These are phyloP conservation scores for Rhizopus delemar DNA, from an alignment of 371 early-diverging fungal genomes.

Conservation along the genomic window DNA sequence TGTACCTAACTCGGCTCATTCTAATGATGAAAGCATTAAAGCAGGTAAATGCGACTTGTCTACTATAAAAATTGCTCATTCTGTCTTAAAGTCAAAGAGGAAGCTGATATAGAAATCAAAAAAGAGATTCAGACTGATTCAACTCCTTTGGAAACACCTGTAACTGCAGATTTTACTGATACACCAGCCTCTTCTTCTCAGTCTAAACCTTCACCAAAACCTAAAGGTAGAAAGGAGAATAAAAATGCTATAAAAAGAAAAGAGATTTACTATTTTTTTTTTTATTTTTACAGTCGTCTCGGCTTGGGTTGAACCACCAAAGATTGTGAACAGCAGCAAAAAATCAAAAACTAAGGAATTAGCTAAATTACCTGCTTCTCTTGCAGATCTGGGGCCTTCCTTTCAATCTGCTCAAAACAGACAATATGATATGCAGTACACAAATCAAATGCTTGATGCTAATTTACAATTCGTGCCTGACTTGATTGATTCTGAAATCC, in stretches of 20 bases:
- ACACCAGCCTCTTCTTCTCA: constrained; percentile 20
- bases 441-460: constrained; percentile 74
- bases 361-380: constrained; percentile 64
- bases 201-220: constrained; percentile 18
- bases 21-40: constrained; percentile 8
- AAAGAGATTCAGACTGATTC: constrained; percentile 19
- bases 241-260: constrained; percentile 9
- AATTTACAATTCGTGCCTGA: constrained; percentile 78
- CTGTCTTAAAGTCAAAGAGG: constrained; percentile 11
- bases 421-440: constrained; percentile 38
- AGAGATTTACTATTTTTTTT: background rate
- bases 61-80: background rate
- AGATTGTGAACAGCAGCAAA: constrained; percentile 22
- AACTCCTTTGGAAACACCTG: constrained; percentile 7
- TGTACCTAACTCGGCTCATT: constrained; percentile 6
- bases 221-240: background rate
- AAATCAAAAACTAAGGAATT: constrained; percentile 15
- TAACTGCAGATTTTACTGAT: constrained; percentile 14
- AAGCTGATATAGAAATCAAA: constrained; percentile 13
- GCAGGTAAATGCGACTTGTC: constrained; percentile 8
- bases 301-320: constrained; percentile 29
- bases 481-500: constrained; percentile 72
- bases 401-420: constrained; percentile 72
- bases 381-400: constrained; percentile 75
- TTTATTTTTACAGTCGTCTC: constrained; percentile 24